Percentiles rank a stretch among this genome's conserved stretches.
These are phyloP conservation scores for Globisporangium echinulatum DNA, from an alignment of 352 stramenopile species.

Conservation along the genomic window DNA sequence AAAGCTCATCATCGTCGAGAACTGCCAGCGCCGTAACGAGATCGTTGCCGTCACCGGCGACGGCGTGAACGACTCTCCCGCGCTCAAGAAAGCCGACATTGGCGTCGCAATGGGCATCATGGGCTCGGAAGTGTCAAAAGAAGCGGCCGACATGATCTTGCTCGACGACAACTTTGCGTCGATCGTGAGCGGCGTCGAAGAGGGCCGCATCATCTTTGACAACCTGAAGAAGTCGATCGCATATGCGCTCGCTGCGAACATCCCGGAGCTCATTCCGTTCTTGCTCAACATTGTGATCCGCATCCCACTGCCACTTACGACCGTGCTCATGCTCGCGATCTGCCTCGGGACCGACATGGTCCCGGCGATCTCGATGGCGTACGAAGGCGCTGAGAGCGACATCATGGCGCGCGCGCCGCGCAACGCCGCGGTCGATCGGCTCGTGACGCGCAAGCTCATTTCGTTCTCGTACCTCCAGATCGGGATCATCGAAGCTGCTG, in stretches of 20 bases:
- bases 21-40: slow-evolving; percentile 76
- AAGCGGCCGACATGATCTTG: slow-evolving; percentile 94
- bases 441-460: slow-evolving; percentile 90
- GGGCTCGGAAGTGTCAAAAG: slow-evolving; percentile 94
- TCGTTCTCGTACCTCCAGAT: slow-evolving; percentile 86
- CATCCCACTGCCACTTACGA: slow-evolving; percentile 85
- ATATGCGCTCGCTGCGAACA: slow-evolving; percentile 91
- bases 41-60: slow-evolving; percentile 96
- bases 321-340: slow-evolving; percentile 89
- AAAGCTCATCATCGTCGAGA: slow-evolving; percentile 94
- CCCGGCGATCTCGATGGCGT: slow-evolving; percentile 90
- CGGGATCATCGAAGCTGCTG: slow-evolving; percentile 82
- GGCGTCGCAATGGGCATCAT: slow-evolving; percentile 98
- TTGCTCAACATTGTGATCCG: slow-evolving; percentile 81
- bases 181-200: slow-evolving; percentile 92
- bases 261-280: slow-evolving; percentile 85
- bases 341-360: slow-evolving; percentile 92
- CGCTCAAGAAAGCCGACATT: slow-evolving; percentile 96
- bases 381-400: slow-evolving; percentile 81
- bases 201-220: slow-evolving; percentile 94
- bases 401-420: slow-evolving; percentile 83
- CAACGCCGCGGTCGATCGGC: slow-evolving; percentile 72
- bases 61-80: slow-evolving; percentile 97
- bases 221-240: slow-evolving; percentile 94
- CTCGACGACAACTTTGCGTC: slow-evolving; percentile 97